A percentile compares a stretch with the other conserved stretches of the same genome.
Evolutionary conservation across 2,329 filamentous ascomycete species (phyloP).

Genomic region (Fusarium burgessii): DNA sequence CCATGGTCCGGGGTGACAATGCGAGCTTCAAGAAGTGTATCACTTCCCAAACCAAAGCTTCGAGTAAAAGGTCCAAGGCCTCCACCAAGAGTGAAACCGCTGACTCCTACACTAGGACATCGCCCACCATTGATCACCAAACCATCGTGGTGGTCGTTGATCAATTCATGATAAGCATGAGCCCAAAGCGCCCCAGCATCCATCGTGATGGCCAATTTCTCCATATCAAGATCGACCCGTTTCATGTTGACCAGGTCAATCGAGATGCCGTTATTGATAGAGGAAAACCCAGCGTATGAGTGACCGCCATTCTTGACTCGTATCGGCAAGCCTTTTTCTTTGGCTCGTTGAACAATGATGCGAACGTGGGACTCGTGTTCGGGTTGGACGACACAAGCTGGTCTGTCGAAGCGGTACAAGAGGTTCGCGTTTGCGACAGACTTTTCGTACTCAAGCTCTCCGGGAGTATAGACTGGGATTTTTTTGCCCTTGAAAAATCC

Average conservation of each 20-base stretch:
- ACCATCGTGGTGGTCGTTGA: slow-evolving; percentile 39
- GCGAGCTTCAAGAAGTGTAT: slow-evolving; percentile 6
- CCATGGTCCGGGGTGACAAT: slow-evolving; percentile 10
- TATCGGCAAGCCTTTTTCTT: slow-evolving; percentile 15
- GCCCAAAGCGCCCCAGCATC: slow-evolving; percentile 49
- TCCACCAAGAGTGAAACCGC: slow-evolving; percentile 55
- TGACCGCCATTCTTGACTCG: slow-evolving; percentile 50
- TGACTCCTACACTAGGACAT: slow-evolving; percentile 53
- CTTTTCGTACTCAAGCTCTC: slow-evolving; percentile 24
- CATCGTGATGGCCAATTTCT: slow-evolving; percentile 35
- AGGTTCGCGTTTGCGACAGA: slow-evolving; percentile 32
- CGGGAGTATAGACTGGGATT: neutral
- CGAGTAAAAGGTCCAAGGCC: slow-evolving; percentile 52
- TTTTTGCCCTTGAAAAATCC: slow-evolving; percentile 10
- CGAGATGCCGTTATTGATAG: slow-evolving; percentile 45
- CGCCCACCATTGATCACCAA: slow-evolving; percentile 49
- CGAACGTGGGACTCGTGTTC: slow-evolving; percentile 21
- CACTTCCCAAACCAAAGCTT: slow-evolving; percentile 32
- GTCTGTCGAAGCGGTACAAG: slow-evolving; percentile 30
- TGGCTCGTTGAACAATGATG: slow-evolving; percentile 8
- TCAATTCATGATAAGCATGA: slow-evolving; percentile 48
- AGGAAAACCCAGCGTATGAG: slow-evolving; percentile 49
- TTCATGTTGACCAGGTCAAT: slow-evolving; percentile 50
- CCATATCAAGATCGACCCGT: slow-evolving; percentile 40
- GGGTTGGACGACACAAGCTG: slow-evolving; percentile 28